Evolutionary conservation across 2,329 filamentous ascomycete species (phyloP).

Genomic region (Remersonia thermophila): DNA sequence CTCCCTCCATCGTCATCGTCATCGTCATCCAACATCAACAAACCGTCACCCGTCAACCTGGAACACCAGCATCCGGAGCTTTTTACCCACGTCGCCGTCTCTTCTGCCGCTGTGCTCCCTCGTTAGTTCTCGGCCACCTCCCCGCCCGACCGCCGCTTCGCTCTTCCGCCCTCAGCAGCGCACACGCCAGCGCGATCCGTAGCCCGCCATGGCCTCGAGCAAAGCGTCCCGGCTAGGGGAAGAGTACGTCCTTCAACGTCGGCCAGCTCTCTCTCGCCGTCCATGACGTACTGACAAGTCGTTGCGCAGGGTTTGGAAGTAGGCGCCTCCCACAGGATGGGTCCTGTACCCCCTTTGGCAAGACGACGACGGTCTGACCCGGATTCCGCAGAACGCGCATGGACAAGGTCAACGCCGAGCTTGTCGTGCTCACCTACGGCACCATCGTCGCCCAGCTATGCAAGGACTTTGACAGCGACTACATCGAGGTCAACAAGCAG

Average conservation of each 20-base stretch:
- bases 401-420: conserved; percentile 95
- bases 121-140: no score
- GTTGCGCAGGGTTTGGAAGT: conserved; percentile 75
- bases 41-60: background rate
- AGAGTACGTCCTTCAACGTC: conserved; percentile 34
- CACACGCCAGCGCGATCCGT: no score
- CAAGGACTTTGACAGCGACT: conserved; percentile 91
- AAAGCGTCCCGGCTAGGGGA: conserved; percentile 51
- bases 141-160: no score
- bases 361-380: no score
- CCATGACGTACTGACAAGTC: conserved; percentile 4
- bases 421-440: conserved; percentile 94
- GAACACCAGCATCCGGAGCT: no score
- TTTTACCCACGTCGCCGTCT: no score
- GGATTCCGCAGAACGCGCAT: conserved; percentile 63
- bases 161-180: no score
- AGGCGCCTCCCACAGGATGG: no score
- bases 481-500: conserved; percentile 91
- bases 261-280: background rate
- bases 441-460: conserved; percentile 94
- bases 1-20: no score
- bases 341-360: no score
- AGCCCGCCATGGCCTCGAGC: conserved; percentile 40
- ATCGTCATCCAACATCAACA: no score
- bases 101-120: no score